Evolutionary conservation across 768 basidiomycete species (phyloP).

Genomic region (Leccinum variicolor): DNA sequence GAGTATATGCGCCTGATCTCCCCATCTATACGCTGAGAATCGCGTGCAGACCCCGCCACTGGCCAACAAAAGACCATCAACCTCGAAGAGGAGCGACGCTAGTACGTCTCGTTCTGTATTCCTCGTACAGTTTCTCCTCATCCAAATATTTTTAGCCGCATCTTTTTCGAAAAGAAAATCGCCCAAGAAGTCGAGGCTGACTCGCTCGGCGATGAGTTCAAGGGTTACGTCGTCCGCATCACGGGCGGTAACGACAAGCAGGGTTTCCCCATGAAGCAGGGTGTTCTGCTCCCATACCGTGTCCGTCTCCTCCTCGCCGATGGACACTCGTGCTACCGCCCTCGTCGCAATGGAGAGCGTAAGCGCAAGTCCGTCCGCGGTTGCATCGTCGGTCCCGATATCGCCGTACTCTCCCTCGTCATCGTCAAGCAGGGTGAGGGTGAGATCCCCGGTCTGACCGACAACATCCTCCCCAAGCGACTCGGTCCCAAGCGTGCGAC

Average conservation of each 20-base stretch:
- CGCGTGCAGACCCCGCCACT: slow-evolving; percentile 80
- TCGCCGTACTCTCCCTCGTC: slow-evolving; percentile 89
- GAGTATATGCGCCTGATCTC: slow-evolving; percentile 31
- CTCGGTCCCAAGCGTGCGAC: slow-evolving; percentile 97
- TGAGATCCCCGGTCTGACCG: slow-evolving; percentile 90
- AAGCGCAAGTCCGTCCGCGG: slow-evolving; percentile 99
- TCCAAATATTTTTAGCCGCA: slow-evolving; percentile 52
- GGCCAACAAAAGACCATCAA: slow-evolving; percentile 97
- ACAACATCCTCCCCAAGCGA: slow-evolving; percentile 88
- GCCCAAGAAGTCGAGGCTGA: slow-evolving; percentile 91
- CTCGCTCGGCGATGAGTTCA: slow-evolving; percentile 91
- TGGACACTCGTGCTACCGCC: slow-evolving; percentile 97
- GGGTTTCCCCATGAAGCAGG: slow-evolving; percentile 99
- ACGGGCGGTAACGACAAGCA: slow-evolving; percentile 99
- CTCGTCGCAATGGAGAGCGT: slow-evolving; percentile 90
- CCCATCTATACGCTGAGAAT: slow-evolving; percentile 10
- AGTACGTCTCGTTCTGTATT: slow-evolving; percentile 41
- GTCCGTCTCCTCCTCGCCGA: slow-evolving; percentile 90
- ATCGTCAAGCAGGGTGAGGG: slow-evolving; percentile 95
- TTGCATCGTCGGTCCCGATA: slow-evolving; percentile 96
- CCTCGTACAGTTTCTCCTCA: not conserved
- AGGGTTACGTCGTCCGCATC: slow-evolving; percentile 95
- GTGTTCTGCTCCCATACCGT: slow-evolving; percentile 92
- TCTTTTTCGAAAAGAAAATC: slow-evolving; percentile 98
- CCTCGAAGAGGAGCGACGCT: slow-evolving; percentile 87